Conservation (phyloP, 768 basidiomycete species). For the Hortiboletus campestris region DNA sequence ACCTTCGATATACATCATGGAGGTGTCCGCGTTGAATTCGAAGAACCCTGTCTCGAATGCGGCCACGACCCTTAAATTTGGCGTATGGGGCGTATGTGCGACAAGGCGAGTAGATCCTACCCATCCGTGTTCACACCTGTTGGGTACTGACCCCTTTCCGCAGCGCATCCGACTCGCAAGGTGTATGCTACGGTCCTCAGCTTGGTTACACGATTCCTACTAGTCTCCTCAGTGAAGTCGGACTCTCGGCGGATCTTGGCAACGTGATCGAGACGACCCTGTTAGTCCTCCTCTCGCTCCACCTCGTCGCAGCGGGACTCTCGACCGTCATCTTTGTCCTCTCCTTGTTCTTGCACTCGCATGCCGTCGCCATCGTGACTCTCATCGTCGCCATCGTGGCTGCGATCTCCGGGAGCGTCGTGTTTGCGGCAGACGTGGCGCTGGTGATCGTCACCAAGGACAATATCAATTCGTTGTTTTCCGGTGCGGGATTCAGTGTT, state of each 20-base stretch:
- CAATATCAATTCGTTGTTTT: constrained; percentile 38
- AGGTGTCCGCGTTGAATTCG: constrained; percentile 35
- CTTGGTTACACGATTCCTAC: constrained; percentile 69
- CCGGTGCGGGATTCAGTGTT: constrained; percentile 43
- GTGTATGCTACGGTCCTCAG: constrained; percentile 57
- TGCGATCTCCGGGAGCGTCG: constrained; percentile 50
- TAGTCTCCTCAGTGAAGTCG: constrained; percentile 39
- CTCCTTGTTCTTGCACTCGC: constrained; percentile 59
- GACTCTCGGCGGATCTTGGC: constrained; percentile 45
- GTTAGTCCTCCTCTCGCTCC: constrained; percentile 60
- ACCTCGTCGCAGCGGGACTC: constrained; percentile 63
- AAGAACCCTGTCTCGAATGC: constrained; percentile 44
- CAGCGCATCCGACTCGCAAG: constrained; percentile 21
- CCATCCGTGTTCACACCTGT: too few relatives aligned
- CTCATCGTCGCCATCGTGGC: constrained; percentile 59
- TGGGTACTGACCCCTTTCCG: not conserved
- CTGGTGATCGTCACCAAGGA: constrained; percentile 52
- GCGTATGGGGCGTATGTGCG: constrained; percentile 83
- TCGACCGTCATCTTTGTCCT: constrained; percentile 51
- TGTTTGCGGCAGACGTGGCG: constrained; percentile 62
- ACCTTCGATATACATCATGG: constrained; percentile 62
- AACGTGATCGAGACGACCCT: constrained; percentile 48
- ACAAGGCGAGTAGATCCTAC: constrained; percentile 36
- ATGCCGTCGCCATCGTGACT: constrained; percentile 51
- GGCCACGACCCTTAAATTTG: constrained; percentile 65